Evolutionary conservation across 495 filamentous ascomycete genomes (phyloP), one percentile per base, ranked within the genome.

Genomic region (Daldinia caldariorum): DNA sequence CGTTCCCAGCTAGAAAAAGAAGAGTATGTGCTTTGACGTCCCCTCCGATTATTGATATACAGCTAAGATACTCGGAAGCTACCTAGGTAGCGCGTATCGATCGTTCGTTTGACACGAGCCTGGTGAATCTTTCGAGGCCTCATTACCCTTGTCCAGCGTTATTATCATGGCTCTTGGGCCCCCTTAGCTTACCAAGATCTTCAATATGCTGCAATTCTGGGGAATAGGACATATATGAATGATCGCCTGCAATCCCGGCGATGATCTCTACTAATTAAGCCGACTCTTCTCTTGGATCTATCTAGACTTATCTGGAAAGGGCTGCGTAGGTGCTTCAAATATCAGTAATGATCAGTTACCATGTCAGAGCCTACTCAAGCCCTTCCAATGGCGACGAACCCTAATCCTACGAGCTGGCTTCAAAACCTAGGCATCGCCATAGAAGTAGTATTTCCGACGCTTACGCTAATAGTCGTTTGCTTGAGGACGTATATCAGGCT

Each of bases 401-500:
- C 70, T 29, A 62, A 70, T 35, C 61, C 66, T 1, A 73, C 58
- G 31, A 73, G 70, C 43, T 67, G 70, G 66, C 71, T 74, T 58
- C 71, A 74, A 51, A 60, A 66, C 29, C 34, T 71, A 6, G 71
- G 71, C 53, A 70, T 74, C 16, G 66, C 63, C 6, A 67, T 74
- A 12, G 67, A 67, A 51, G 37, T 74, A 4, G 31, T 71, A 61
- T 66, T 49, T 26, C 71, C 71, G 9, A 62, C 59, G 20, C 71
- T 74, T 9, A 62, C 71, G 5, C 10, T 70, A 14, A 35, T 71
- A 39, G 67, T 67, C 6, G 67, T 74, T 49, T 16, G 26, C 41
- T 56, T 74, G 58, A 70, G 71, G 37, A 53, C 50, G 13, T 74
- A 71, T 60, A 71, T 66, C 38, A 63, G 71, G 39, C 6, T 66